Evolutionary conservation across 176 grass and related monocot genomes (phyloP), one percentile per base, ranked within the genome.

Genomic region (Raddia distichophylla): DNA sequence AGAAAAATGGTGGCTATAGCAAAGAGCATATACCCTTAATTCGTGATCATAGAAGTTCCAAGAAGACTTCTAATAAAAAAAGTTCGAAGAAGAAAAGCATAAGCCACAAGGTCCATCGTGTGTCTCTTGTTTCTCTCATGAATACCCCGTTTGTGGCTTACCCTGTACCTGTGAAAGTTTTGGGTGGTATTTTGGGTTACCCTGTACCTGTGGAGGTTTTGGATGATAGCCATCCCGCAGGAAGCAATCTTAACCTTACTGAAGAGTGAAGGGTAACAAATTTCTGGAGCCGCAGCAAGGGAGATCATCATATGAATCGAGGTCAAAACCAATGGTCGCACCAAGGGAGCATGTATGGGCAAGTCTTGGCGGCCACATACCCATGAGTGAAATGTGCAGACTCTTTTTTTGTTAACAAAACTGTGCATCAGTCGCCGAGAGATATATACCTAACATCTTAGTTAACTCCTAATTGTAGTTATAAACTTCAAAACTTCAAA

Each of bases 71-170:
- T 27, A 27, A 27, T 27, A 27, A 27, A 27, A 27, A 27, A 27
- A 1, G 27, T 27, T 27, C 27, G 27, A 27, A 27, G 27, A 85
- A 81, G 56, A 90, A 86, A 90, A 82, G 15, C 71, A 84, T 83
- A 75, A 82, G 51, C 8, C 88, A 92, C 84, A 89, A 91, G 74
- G 87, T 85, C 57, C 77, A 92, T 12, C 91, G 69, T 22, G 89
- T 85, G 19, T 93, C 97, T 27, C 87, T 99, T 66, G 89, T 99
- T 66, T 99, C 97, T 74, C 97, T 99, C 53, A 87, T 89, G 87
- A 99, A 91, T 91, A 85, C 89, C 89, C 33, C 27, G 27, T 90
- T 99, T 90, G 74, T 99, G 4, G 97, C 93, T 2, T 92, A 87
- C 67, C 97, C 93, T 77, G 32, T 90, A 35, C 69, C 89, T 37